Base-by-base conservation (phyloP, 768 basidiomycete genomes). In the Dentipellis sp. region DNA sequence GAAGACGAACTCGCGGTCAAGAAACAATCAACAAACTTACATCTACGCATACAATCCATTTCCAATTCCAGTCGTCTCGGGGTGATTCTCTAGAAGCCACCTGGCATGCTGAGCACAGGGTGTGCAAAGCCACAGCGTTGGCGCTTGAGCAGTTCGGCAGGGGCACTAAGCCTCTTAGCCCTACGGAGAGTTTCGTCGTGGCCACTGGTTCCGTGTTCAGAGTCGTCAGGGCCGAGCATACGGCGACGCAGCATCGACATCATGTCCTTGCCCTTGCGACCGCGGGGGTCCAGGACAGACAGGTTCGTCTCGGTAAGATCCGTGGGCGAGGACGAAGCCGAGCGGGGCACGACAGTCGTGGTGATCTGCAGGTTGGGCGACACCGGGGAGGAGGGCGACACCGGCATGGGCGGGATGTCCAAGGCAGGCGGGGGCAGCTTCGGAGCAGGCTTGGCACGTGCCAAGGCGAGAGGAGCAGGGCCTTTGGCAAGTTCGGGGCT, bases 181-280 rank as follows among this genome's bases (percentile, higher is more conserved):
- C 67, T 67, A 34, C 67, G 62, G 52, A 66, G 66, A 59, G 74
- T 75, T 54, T 73, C 69, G 29, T 63, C 63, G 35, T 61, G 58
- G 42, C 61, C 62, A 50, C 50, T 68, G 59, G 19, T 35, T 35
- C 42, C 58, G 39, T 59, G 48, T n/a, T 59, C 55, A 19, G 58
- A 58, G 35, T 60, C 50, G 54, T 50, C 52, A 10, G 55, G 50
- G 1, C 56, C 58, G 6, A 60, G 57, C 6, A 77, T 81, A 63
- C 85, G 79, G 53, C 82, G 78, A 60, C 74, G 73, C 59, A 91
- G 74, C 16, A 80, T 80, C 34, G 74, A 76, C 53, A 87, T 75
- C 87, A 90, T 86, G 63, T 81, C 75, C 54, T 76, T 75, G 6
- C 83, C 78, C 46, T 74, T 79, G 62, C 77, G 73, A 58, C 78